Evolutionary conservation across 1,139 yeast species (phyloP).

Genomic region (Yamadazyma friedrichii): DNA sequence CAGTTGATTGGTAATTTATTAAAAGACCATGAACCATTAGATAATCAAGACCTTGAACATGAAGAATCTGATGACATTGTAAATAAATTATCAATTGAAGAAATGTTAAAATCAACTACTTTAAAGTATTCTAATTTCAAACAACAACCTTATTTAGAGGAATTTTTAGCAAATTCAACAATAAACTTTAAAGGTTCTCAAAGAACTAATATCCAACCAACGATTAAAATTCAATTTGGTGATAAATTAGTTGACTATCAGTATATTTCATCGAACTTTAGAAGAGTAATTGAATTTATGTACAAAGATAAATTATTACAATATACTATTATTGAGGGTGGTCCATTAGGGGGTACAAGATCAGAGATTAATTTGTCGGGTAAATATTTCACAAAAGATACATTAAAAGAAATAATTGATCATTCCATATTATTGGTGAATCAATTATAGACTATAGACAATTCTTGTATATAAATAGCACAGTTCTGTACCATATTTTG

Average conservation of each 20-base stretch:
- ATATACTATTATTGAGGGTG: slow-evolving; percentile 54
- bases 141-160: slow-evolving; percentile 47
- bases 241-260: slow-evolving; percentile 40
- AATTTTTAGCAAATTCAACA: slow-evolving; percentile 36
- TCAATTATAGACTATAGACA: slow-evolving; percentile 15
- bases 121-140: slow-evolving; percentile 28
- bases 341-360: slow-evolving; percentile 52
- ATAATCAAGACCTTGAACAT: slow-evolving; percentile 8
- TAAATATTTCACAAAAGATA: slow-evolving; percentile 24
- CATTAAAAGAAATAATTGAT: slow-evolving; percentile 27
- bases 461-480: slow-evolving; percentile 1
- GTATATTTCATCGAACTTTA: slow-evolving; percentile 39
- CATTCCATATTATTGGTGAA: slow-evolving; percentile 26
- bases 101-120: slow-evolving; percentile 28
- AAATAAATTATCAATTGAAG: slow-evolving; percentile 6
- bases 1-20: slow-evolving; percentile 38
- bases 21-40: slow-evolving; percentile 3
- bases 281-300: slow-evolving; percentile 45
- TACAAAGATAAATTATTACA: slow-evolving; percentile 38
- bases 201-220: slow-evolving; percentile 36
- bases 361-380: slow-evolving; percentile 49
- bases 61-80: slow-evolving; percentile 1
- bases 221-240: slow-evolving; percentile 34
- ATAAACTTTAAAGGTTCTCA: slow-evolving; percentile 40
- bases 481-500: too few species aligned